Conservation (phyloP, 2,329 filamentous ascomycete genomes). For the Gaeumannomyces sp. region DNA sequence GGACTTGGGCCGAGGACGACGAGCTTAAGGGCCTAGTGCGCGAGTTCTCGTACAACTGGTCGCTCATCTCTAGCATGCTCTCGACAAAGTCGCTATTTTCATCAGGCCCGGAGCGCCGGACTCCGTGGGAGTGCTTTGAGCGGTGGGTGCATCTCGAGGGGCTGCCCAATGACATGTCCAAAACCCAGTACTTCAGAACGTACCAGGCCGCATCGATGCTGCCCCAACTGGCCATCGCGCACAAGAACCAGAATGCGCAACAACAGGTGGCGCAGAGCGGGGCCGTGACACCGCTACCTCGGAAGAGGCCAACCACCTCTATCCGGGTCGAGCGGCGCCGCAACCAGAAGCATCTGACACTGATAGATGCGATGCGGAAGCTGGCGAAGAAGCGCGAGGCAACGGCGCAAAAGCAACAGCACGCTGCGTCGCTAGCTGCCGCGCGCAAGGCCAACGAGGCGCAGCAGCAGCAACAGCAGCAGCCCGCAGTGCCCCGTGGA, state of each 20-base stretch:
- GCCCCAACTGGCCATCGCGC: conserved; percentile 49
- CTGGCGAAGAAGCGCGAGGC: conserved; percentile 90
- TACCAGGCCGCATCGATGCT: conserved; percentile 55
- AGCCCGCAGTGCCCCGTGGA: conserved; percentile 33
- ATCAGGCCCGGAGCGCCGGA: conserved; percentile 84
- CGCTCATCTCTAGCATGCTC: conserved; percentile 78
- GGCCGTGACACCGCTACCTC: conserved; percentile 44
- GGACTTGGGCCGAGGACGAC: conserved; percentile 86
- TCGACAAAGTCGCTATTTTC: conserved; percentile 67
- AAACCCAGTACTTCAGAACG: conserved; percentile 87
- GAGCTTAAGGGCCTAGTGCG: conserved; percentile 78
- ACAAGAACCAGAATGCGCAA: conserved; percentile 45
- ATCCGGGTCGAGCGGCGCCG: conserved; percentile 80
- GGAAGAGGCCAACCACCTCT: conserved; percentile 69
- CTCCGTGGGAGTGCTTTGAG: conserved; percentile 98
- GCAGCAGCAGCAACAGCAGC: conserved; percentile 10
- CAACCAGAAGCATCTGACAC: conserved; percentile 77
- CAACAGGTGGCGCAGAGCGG: conserved; percentile 28
- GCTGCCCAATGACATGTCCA: conserved; percentile 85
- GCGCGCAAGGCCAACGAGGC: conserved; percentile 74
- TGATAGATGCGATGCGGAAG: conserved; percentile 94
- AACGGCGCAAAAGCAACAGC: conserved; percentile 77
- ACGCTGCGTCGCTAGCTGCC: conserved; percentile 67
- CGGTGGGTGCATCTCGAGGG: conserved; percentile 91
- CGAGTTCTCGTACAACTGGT: conserved; percentile 97